Base-by-base conservation (phyloP, 768 basidiomycete species). In the Imleria badia region DNA sequence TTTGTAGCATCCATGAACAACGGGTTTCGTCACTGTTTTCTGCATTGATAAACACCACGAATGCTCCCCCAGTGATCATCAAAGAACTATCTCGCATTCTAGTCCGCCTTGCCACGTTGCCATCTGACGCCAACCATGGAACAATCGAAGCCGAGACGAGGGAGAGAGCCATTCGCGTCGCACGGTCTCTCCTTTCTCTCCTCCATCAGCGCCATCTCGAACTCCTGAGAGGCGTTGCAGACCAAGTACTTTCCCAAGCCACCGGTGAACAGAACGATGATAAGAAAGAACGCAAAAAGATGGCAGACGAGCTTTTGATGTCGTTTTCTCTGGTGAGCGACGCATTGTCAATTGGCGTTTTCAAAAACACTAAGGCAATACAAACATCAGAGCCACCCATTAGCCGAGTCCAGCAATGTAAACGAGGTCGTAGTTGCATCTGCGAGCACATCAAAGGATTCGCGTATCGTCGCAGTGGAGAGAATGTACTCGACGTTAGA, bases 121-220 rank as follows among this genome's bases (percentile, higher is more conserved):
- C 54, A 15, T n/a, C 20, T 8, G 39, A 55, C 20, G 44, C 19
- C 1, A 33, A 55, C 29, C 41, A 39, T 35, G 60, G 17, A 11
- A 26, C 36, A 14, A 23, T 26, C 9, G 49, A 56, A 34, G 17
- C n/a, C 9, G 59, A 51, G 29, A 52, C 13, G 12, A 56, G 43
- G 41, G 59, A 56, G 10, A 38, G 62, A 19, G 53, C 17, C 0
- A 23, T 40, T 36, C 46, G 50, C 13, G 55, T 36, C 11, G 67
- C 65, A 29, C 67, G 71, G 4, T 60, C 67, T 12, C 63, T 90
- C 0, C 74, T 94, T 35, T 75, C 78, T 10, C 72, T 74, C 23
- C 67, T 92, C 12, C 81, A 87, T 48, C 91, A 91, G 60, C 82
- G 87, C 19, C 76, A 89, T 61, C 80, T 85, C 0, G 62, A 72